Conservation (phyloP, 2,329 filamentous ascomycete species). For the Cladosporium colombiae region DNA sequence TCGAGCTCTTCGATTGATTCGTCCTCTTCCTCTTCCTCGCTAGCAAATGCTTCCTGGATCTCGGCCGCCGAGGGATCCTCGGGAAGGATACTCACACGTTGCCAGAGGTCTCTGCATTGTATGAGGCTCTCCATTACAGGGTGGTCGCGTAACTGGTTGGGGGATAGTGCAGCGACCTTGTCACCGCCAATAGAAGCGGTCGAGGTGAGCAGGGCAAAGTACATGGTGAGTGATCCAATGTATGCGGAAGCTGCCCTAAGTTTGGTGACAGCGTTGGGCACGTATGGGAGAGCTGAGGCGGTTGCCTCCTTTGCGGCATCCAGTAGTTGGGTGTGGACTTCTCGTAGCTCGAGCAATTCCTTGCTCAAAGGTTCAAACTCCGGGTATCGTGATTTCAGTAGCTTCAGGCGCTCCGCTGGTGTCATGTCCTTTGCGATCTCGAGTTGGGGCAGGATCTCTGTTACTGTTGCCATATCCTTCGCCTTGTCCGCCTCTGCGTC, state of each 20-base stretch:
- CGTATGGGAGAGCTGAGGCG: slow-evolving; percentile 4
- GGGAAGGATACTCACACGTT: slow-evolving; percentile 65
- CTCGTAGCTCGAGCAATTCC: slow-evolving; percentile 73
- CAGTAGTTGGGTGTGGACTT: slow-evolving; percentile 25
- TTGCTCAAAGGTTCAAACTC: slow-evolving; percentile 85
- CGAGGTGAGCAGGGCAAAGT: slow-evolving; percentile 90
- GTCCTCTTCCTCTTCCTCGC: slow-evolving; percentile 12
- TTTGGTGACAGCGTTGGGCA: slow-evolving; percentile 54
- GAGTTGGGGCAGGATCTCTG: slow-evolving; percentile 80
- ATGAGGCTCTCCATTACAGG: slow-evolving; percentile 85
- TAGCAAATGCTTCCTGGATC: slow-evolving; percentile 10
- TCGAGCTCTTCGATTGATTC: slow-evolving; percentile 1
- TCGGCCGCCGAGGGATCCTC: slow-evolving; percentile 22
- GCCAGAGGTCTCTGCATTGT: slow-evolving; percentile 79
- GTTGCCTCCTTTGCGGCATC: slow-evolving; percentile 20
- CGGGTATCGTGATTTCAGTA: slow-evolving; percentile 80
- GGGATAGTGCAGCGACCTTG: slow-evolving; percentile 62
- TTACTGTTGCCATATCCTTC: slow-evolving; percentile 56
- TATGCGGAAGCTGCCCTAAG: slow-evolving; percentile 83
- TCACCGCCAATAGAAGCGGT: slow-evolving; percentile 60
- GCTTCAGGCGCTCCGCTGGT: slow-evolving; percentile 69
- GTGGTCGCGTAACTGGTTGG: slow-evolving; percentile 82
- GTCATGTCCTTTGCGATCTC: slow-evolving; percentile 80
- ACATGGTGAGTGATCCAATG: slow-evolving; percentile 83
- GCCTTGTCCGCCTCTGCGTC: slow-evolving; percentile 46